Evolutionary conservation across 305 asterid species (phyloP).

Genomic region (Fraxinus xanthoxyloides): DNA sequence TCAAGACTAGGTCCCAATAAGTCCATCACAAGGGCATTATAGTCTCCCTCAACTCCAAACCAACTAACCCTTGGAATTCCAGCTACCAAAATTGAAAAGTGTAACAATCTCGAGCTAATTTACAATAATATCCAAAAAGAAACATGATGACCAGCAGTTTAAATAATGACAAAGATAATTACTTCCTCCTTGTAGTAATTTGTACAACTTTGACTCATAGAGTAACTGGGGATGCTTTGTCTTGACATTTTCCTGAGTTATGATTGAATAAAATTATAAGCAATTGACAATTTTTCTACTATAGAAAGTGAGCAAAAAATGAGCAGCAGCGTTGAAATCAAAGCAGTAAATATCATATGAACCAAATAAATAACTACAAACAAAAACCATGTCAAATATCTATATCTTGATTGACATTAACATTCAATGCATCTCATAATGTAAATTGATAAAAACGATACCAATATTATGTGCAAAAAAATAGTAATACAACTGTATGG

Average conservation of each 20-base stretch:
- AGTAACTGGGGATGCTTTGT: slow-evolving; percentile 82
- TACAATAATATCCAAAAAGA: slow-evolving; percentile 2
- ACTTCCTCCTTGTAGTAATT: slow-evolving; percentile 91
- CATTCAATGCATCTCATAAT: neutral
- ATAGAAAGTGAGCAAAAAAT: neutral
- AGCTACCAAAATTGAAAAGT: slow-evolving; percentile 40
- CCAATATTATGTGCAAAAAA: neutral
- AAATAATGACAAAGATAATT: slow-evolving; percentile 31
- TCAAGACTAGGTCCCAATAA: slow-evolving; percentile 92
- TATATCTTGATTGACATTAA: neutral
- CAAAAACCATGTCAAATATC: neutral
- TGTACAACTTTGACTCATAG: slow-evolving; percentile 80
- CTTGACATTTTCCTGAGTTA: slow-evolving; percentile 76
- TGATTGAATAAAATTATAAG: slow-evolving; percentile 1
- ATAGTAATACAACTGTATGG: neutral
- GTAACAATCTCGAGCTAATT: slow-evolving; percentile 21
- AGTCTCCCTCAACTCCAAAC: slow-evolving; percentile 93
- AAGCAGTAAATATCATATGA: neutral
- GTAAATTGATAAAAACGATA: neutral
- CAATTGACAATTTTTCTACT: neutral
- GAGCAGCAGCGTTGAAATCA: neutral
- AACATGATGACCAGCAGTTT: slow-evolving; percentile 11
- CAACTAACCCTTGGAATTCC: slow-evolving; percentile 79
- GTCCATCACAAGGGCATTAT: slow-evolving; percentile 90
- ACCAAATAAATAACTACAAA: neutral